Conservation (phyloP, 2,329 filamentous ascomycete genomes). For the Ophiostoma himal-ulmi region DNA sequence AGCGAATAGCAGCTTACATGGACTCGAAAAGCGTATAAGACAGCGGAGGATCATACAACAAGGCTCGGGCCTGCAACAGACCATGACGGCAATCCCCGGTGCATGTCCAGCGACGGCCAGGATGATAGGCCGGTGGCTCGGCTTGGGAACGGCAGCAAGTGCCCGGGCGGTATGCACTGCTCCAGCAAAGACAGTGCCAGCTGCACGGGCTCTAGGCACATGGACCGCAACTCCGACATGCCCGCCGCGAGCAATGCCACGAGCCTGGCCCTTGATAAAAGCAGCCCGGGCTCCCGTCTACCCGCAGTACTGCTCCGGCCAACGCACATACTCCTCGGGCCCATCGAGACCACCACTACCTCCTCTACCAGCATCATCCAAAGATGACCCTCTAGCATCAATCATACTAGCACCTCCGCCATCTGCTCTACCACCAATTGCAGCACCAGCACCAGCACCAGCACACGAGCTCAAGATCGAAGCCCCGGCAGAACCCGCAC, state of each 20-base stretch:
- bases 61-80: neutral
- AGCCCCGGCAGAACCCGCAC: neutral
- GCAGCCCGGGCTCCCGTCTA: neutral
- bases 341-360: neutral
- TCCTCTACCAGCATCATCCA: neutral
- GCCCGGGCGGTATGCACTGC: neutral
- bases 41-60: neutral
- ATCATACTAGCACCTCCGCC: slow-evolving; percentile 11
- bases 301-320: neutral
- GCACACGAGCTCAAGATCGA: neutral
- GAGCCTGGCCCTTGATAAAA: neutral
- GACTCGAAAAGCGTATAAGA: neutral
- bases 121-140: neutral
- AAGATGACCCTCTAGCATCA: neutral
- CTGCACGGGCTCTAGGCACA: neutral
- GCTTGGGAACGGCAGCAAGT: neutral
- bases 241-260: neutral
- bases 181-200: neutral
- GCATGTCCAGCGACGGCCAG: neutral
- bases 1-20: neutral
- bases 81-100: slow-evolving; percentile 3
- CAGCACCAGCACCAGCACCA: neutral
- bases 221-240: neutral
- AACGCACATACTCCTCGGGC: neutral
- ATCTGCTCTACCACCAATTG: neutral